Percentiles rank a stretch among this genome's conserved stretches.
Evolutionary conservation across 2,329 filamentous ascomycete species (phyloP).

Genomic region (Fusarium begoniae): DNA sequence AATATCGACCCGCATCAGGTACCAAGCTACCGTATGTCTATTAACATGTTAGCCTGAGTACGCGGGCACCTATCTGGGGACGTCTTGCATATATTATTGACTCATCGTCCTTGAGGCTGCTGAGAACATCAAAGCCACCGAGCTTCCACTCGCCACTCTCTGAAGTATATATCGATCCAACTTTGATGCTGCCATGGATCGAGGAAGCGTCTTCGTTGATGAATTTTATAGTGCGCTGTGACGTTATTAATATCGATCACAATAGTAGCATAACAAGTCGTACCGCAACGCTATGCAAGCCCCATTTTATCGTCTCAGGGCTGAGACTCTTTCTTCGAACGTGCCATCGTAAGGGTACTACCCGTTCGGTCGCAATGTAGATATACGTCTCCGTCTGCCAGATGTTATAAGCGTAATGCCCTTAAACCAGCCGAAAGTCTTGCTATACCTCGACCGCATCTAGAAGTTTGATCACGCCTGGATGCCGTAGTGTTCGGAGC

Average conservation of each 20-base stretch:
- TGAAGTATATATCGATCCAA: conserved; percentile 88
- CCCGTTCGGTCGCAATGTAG: conserved; percentile 92
- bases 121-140: conserved; percentile 91
- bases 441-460: conserved; percentile 87
- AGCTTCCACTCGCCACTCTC: conserved; percentile 99
- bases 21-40: conserved; percentile 87
- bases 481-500: conserved; percentile 89
- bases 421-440: not conserved
- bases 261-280: conserved; percentile 20
- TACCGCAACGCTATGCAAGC: conserved; percentile 85
- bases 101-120: conserved; percentile 95
- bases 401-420: conserved; percentile 34
- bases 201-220: conserved; percentile 94
- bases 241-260: conserved; percentile 28
- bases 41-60: conserved; percentile 9
- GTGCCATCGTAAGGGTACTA: conserved; percentile 89
- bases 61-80: not conserved
- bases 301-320: conserved; percentile 97
- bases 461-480: conserved; percentile 91
- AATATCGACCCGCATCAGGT: conserved; percentile 85
- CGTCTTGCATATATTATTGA: conserved; percentile 81
- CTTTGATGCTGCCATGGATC: conserved; percentile 86
- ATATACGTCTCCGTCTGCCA: conserved; percentile 88
- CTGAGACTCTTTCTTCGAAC: conserved; percentile 87
- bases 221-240: conserved; percentile 90